These are phyloP conservation scores for Brassica nigra DNA, from an alignment of 345 rosid species.

Conservation along the genomic window DNA sequence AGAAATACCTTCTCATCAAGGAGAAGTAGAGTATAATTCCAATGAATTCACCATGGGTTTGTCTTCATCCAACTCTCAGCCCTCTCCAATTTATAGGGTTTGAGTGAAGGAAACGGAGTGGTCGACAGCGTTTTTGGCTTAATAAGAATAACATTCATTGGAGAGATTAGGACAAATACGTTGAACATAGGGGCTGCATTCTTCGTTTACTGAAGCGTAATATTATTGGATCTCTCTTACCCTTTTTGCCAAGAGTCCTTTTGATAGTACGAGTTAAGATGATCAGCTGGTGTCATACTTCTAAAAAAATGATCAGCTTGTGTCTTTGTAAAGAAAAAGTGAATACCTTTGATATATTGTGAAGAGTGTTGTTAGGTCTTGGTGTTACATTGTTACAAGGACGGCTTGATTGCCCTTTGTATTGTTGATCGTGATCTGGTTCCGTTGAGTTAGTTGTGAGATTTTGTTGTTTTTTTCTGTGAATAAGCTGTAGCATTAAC, in stretches of 20 bases:
- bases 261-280: not conserved
- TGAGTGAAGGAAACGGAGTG: too few species aligned
- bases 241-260: not conserved
- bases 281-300: not conserved
- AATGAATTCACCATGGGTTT: too few species aligned
- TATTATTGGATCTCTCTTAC: not conserved
- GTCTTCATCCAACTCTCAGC: too few species aligned
- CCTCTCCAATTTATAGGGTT: too few species aligned
- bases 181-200: too few species aligned
- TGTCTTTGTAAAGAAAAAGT: not conserved
- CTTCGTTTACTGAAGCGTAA: too few species aligned
- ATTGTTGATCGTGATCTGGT: conserved; percentile 1
- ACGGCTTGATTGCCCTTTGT: not conserved
- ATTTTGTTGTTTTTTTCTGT: not conserved
- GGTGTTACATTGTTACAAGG: not conserved
- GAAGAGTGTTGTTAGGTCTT: not conserved
- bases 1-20: too few species aligned
- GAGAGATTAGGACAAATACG: too few species aligned
- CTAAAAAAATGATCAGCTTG: not conserved
- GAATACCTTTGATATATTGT: not conserved
- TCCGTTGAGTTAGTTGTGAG: not conserved
- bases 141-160: too few species aligned
- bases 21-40: too few species aligned
- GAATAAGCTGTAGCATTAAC: not conserved
- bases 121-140: too few species aligned